Conservation (phyloP, 148 eudicot genomes). For the Rhododendron henanense region DNA sequence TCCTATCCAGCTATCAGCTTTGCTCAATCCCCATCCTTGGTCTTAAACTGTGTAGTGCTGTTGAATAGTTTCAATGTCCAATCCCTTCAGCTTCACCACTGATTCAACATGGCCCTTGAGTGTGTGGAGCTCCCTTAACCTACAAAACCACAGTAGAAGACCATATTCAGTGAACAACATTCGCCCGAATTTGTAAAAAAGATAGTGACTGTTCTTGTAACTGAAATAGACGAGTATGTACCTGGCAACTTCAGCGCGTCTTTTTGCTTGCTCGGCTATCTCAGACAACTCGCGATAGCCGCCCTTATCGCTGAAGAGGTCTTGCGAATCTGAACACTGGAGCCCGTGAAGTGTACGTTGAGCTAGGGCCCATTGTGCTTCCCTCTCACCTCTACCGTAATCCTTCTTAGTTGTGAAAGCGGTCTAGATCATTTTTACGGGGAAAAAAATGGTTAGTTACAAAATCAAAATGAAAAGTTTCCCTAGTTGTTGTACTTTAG, state of each 20-base stretch:
- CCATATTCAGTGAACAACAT: too few relatives aligned
- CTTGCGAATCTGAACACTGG: slow-evolving; percentile 18
- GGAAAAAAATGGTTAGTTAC: not conserved
- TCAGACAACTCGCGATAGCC: slow-evolving; percentile 34
- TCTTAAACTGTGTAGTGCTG: slow-evolving; percentile 45
- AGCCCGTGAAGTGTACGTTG: slow-evolving; percentile 64
- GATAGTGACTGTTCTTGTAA: not conserved
- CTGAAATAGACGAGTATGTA: not conserved
- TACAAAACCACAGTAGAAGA: slow-evolving; percentile 7
- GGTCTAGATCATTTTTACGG: slow-evolving; percentile 17
- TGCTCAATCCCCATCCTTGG: not conserved
- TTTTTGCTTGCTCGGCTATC: slow-evolving; percentile 48
- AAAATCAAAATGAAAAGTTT: not conserved
- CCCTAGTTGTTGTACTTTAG: not conserved
- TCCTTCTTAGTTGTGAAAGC: slow-evolving; percentile 59
- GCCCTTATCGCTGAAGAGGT: slow-evolving; percentile 16
- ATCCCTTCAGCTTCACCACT: slow-evolving; percentile 60
- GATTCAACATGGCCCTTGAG: slow-evolving; percentile 67
- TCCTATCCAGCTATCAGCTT: not conserved
- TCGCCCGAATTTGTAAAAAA: too few relatives aligned
- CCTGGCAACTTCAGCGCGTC: slow-evolving; percentile 62
- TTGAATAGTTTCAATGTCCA: slow-evolving; percentile 58
- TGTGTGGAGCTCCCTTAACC: slow-evolving; percentile 65
- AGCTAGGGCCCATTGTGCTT: slow-evolving; percentile 54
- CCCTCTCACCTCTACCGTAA: slow-evolving; percentile 58